Percentiles rank a stretch among this genome's conserved stretches.
These are phyloP conservation scores for Cyberlindnera samutprakarnensis DNA, from an alignment of 805 yeast genomes.

Conservation along the genomic window DNA sequence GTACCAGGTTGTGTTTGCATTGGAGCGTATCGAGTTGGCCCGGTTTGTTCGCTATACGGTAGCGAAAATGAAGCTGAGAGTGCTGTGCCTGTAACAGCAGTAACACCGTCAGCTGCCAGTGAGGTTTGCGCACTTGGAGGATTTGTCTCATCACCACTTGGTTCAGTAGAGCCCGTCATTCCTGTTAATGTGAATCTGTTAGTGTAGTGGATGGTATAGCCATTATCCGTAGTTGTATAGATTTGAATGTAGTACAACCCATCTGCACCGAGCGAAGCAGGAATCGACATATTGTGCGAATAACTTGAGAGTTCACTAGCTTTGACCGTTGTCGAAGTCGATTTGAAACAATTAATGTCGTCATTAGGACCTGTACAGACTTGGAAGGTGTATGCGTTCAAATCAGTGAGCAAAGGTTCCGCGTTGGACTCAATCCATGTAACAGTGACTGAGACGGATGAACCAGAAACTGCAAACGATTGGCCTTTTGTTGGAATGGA, in stretches of 20 bases:
- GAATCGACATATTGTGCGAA: conserved; percentile 34
- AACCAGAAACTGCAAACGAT: conserved; percentile 16
- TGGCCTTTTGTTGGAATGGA: conserved; percentile 19
- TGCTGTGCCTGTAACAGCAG: conserved; percentile 28
- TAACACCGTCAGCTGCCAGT: conserved; percentile 30
- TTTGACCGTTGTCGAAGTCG: conserved; percentile 22
- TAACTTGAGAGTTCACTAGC: conserved; percentile 25
- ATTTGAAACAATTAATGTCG: conserved; percentile 34
- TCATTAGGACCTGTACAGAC: conserved; percentile 67
- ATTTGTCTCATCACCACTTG: conserved; percentile 35
- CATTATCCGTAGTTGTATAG: conserved; percentile 34
- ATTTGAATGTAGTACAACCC: conserved; percentile 76
- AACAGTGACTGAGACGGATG: conserved; percentile 23
- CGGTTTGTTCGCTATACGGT: conserved; percentile 75
- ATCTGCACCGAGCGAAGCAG: conserved; percentile 40
- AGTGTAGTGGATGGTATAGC: conserved; percentile 58
- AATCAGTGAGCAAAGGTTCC: conserved; percentile 37
- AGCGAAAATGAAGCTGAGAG: conserved; percentile 51
- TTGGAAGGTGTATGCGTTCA: conserved; percentile 39
- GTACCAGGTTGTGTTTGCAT: conserved; percentile 88
- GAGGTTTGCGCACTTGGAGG: conserved; percentile 35
- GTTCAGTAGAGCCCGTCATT: conserved; percentile 55
- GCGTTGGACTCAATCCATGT: conserved; percentile 52
- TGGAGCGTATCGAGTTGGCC: conserved; percentile 76
- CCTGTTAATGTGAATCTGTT: conserved; percentile 57